These are phyloP conservation scores for Gremmenia infestans DNA, from an alignment of 2,329 filamentous ascomycete species.

Conservation along the genomic window DNA sequence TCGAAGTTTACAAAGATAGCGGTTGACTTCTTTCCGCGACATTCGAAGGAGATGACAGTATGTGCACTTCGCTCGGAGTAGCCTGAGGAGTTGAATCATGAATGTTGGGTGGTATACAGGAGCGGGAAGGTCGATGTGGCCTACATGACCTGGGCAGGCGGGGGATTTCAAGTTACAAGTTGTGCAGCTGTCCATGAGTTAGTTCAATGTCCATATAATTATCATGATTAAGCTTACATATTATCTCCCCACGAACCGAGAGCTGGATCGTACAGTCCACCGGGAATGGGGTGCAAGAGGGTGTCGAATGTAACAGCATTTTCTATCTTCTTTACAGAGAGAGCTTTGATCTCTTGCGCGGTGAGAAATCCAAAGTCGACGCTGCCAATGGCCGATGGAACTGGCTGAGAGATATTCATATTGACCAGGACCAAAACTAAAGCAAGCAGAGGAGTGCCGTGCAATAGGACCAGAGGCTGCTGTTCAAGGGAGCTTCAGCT, in stretches of 20 bases:
- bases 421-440: conserved; percentile 18
- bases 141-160: conserved; percentile 85
- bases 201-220: conserved; percentile 6
- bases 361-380: conserved; percentile 88
- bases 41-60: conserved; percentile 88
- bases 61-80: conserved; percentile 81
- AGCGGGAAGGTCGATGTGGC: conserved; percentile 90
- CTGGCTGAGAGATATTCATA: conserved; percentile 75
- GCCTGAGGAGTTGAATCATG: conserved; percentile 81
- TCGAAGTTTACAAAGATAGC: conserved; percentile 77
- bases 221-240: conserved; percentile 50
- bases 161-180: conserved; percentile 83
- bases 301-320: conserved; percentile 93
- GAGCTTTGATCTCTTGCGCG: conserved; percentile 73
- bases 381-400: conserved; percentile 75
- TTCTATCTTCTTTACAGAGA: conserved; percentile 92
- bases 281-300: conserved; percentile 80
- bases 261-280: conserved; percentile 87
- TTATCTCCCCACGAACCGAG: conserved; percentile 86
- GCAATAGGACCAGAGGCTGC: background rate
- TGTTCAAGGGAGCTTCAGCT: background rate
- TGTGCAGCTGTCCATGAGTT: conserved; percentile 59
- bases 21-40: conserved; percentile 68
- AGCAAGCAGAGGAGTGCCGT: background rate
- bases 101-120: conserved; percentile 96